A percentile compares a stretch with the other conserved stretches of the same genome.
Conservation (phyloP, 208 protist species). For the Entamoeba invadens region DNA sequence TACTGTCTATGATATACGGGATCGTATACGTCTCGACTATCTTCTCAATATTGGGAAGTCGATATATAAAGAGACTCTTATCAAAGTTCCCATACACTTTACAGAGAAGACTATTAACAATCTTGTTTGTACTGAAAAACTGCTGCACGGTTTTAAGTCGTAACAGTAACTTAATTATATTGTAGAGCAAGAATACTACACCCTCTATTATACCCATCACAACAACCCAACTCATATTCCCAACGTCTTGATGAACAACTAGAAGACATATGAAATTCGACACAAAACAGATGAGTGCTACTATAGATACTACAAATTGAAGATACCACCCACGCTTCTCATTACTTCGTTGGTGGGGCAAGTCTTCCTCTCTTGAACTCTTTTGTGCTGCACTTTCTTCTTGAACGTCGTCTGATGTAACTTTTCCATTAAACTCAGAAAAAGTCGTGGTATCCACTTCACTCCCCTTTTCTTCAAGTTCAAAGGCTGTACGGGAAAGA, state of each 20-base stretch:
- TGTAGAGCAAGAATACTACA: neutral
- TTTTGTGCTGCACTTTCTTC: too few relatives aligned
- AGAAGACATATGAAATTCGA: neutral
- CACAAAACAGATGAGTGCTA: neutral
- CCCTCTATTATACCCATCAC: neutral
- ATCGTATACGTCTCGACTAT: neutral
- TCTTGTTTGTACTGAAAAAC: neutral
- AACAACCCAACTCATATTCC: neutral
- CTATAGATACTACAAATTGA: neutral
- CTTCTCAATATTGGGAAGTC: neutral
- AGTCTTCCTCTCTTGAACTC: too few relatives aligned
- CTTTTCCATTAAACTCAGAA: too few relatives aligned
- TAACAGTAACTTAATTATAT: neutral
- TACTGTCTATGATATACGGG: neutral
- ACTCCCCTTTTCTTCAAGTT: too few relatives aligned
- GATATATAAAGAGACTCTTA: neutral
- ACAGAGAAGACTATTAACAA: neutral
- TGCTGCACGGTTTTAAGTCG: neutral
- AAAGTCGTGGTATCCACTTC: too few relatives aligned
- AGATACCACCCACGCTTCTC: neutral
- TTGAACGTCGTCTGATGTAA: too few relatives aligned
- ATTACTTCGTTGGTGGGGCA: too few relatives aligned
- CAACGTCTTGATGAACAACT: neutral
- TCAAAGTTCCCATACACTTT: neutral
- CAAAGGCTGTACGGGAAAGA: too few relatives aligned